A percentile compares a stretch with the other conserved stretches of the same genome.
Evolutionary conservation across 139 green algal species (phyloP).

Genomic region (Chlamydomonas eustigma): DNA sequence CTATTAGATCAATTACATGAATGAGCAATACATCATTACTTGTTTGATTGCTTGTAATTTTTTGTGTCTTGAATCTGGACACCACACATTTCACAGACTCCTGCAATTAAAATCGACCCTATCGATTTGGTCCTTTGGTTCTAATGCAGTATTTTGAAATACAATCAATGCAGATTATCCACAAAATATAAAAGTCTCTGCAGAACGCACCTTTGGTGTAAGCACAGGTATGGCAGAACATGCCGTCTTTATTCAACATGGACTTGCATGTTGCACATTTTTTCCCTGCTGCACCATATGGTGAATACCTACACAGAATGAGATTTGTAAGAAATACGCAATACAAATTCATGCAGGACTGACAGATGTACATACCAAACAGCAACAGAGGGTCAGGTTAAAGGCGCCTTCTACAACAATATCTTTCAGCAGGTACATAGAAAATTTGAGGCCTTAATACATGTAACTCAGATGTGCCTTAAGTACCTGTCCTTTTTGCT

Average conservation of each 20-base stretch:
- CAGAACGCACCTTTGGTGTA: slow-evolving; percentile 2
- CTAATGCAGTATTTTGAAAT: too few relatives aligned
- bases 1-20: too few relatives aligned
- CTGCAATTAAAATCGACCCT: neutral
- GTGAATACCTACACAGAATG: slow-evolving; percentile 1
- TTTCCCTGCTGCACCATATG: neutral
- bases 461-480: too few relatives aligned
- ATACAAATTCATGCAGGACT: too few relatives aligned
- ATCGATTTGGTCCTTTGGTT: too few relatives aligned
- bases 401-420: neutral
- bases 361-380: too few relatives aligned
- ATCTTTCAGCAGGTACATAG: too few relatives aligned
- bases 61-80: slow-evolving; percentile 1
- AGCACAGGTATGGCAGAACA: slow-evolving; percentile 12
- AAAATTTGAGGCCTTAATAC: too few relatives aligned
- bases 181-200: too few relatives aligned
- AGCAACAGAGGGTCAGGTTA: neutral
- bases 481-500: slow-evolving; percentile 3
- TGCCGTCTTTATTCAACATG: slow-evolving; percentile 4
- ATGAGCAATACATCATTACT: too few relatives aligned
- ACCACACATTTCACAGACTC: neutral
- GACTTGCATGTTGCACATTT: slow-evolving; percentile 11
- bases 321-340: too few relatives aligned
- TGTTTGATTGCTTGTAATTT: neutral
- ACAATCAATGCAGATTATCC: too few relatives aligned